A percentile compares a stretch with the other conserved stretches of the same genome.
Conservation (phyloP, 108 stramenopile genomes). For the Hondaea fermentalgiana region DNA sequence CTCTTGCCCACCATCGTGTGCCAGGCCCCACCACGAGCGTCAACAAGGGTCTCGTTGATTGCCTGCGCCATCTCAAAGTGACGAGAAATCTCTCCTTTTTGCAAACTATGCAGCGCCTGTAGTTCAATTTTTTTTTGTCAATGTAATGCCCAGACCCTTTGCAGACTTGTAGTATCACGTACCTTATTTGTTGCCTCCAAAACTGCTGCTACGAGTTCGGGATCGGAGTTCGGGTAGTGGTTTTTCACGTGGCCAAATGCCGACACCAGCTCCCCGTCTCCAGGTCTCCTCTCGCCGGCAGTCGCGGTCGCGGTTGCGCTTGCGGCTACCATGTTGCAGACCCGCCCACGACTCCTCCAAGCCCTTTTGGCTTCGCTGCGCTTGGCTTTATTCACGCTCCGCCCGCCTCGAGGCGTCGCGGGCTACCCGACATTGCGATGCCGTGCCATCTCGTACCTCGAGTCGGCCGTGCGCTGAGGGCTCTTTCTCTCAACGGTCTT, state of each 20-base stretch:
- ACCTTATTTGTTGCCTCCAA: neutral
- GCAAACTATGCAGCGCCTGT: neutral
- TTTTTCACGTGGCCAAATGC: neutral
- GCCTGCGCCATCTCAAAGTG: neutral
- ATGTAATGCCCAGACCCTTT: no score
- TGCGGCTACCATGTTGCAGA: neutral
- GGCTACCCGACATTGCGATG: no score
- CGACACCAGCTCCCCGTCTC: neutral
- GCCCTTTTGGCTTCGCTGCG: no score
- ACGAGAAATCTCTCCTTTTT: neutral
- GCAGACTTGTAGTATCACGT: neutral
- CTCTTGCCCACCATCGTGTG: conserved; percentile 18
- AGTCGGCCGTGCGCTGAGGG: no score
- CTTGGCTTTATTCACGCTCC: no score
- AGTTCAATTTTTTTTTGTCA: neutral
- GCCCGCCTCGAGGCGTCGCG: no score
- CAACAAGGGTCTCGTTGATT: neutral
- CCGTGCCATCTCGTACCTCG: no score
- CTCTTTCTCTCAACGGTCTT: no score
- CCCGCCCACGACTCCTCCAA: no score
- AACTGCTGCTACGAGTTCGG: neutral
- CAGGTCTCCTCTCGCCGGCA: neutral
- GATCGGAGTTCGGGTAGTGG: neutral
- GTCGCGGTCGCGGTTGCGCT: neutral
- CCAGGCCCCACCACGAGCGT: neutral